Percentiles rank a stretch among this genome's conserved stretches.
phyloP scores from a whole-genome alignment of 2,329 filamentous ascomycete species.

The Colletotrichum chlorophyti region DNA sequence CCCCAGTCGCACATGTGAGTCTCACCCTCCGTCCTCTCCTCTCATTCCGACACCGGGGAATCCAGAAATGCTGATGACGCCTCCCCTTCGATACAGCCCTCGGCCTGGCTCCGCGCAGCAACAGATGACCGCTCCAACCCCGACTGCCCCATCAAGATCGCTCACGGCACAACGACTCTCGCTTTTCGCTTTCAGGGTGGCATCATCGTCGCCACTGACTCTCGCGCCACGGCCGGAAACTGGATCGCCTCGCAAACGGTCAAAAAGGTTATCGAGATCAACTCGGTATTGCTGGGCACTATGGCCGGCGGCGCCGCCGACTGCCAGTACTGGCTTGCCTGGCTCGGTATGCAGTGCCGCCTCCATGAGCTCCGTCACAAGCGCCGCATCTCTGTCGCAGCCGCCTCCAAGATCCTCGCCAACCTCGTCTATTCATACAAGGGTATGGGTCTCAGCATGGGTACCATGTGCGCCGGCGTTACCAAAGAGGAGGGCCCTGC shows the following conservation, averaged over 20 bases:
- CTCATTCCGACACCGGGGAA: background rate
- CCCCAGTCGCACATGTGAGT: conserved; percentile 86
- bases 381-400: conserved; percentile 96
- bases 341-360: conserved; percentile 98
- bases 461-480: conserved; percentile 98
- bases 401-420: conserved; percentile 96
- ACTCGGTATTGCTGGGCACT: conserved; percentile 90
- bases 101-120: conserved; percentile 93
- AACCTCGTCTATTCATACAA: conserved; percentile 99
- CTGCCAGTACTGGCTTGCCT: conserved; percentile 99
- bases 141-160: conserved; percentile 98
- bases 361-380: conserved; percentile 99
- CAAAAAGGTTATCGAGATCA: conserved; percentile 99
- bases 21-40: background rate
- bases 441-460: conserved; percentile 98
- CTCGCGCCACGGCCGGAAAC: conserved; percentile 93
- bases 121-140: conserved; percentile 98
- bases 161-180: conserved; percentile 96
- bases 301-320: conserved; percentile 99
- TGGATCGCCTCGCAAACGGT: conserved; percentile 99
- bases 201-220: conserved; percentile 98
- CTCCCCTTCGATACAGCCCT: conserved; percentile 63
- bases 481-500: conserved; percentile 94
- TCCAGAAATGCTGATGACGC: conserved; percentile 15
- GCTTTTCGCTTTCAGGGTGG: conserved; percentile 98